phyloP scores from a whole-genome alignment of 2,329 filamentous ascomycete genomes.

The Fusarium veterinarium region DNA sequence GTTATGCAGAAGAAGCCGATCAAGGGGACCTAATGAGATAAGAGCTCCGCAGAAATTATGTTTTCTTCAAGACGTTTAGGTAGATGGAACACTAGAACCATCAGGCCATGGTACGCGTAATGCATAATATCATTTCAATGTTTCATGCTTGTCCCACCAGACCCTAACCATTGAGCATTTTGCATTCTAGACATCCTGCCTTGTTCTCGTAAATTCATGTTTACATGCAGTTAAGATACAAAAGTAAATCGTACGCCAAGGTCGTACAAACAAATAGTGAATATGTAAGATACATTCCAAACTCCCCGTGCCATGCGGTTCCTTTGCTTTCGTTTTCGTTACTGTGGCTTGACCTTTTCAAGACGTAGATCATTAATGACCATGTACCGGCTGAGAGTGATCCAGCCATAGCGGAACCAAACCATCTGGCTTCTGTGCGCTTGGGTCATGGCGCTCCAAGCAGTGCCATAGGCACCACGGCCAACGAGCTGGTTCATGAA shows the following conservation, averaged over 20 bases:
- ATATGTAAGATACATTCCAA: constrained; percentile 17
- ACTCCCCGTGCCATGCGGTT: constrained; percentile 28
- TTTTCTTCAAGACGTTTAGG: constrained; percentile 1
- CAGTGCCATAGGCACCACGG: constrained; percentile 63
- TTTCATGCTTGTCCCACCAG: neutral
- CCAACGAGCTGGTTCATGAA: constrained; percentile 78
- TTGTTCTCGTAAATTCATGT: constrained; percentile 3
- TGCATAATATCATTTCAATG: neutral
- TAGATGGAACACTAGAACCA: neutral
- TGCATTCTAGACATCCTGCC: neutral
- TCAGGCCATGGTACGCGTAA: neutral
- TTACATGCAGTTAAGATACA: constrained; percentile 6
- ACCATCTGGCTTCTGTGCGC: constrained; percentile 97
- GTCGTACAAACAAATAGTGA: constrained; percentile 8
- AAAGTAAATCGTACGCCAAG: constrained; percentile 11
- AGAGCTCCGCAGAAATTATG: neutral
- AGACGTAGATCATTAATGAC: constrained; percentile 85
- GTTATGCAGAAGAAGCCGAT: constrained; percentile 41
- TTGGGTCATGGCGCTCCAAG: constrained; percentile 86
- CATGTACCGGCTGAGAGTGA: constrained; percentile 92
- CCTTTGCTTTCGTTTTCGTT: constrained; percentile 1
- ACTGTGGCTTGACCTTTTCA: constrained; percentile 52
- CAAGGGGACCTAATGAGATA: constrained; percentile 28
- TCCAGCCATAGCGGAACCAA: constrained; percentile 98
- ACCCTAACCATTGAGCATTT: neutral